Percentiles rank a stretch among this genome's conserved stretches.
Conservation (phyloP, 2,329 filamentous ascomycete species). For the Fusarium nurragi region DNA sequence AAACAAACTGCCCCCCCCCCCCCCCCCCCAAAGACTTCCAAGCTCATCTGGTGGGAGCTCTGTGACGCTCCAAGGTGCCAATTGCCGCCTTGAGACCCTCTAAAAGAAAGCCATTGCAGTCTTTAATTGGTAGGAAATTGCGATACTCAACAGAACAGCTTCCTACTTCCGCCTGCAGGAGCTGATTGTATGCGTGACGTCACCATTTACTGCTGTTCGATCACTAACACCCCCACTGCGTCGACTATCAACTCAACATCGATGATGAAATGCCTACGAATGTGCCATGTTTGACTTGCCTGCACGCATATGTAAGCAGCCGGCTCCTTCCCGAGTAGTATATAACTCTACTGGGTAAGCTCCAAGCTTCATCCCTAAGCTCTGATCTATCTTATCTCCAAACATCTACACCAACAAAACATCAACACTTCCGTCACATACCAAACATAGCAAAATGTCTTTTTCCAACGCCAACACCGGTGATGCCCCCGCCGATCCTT, state of each 20-base stretch:
- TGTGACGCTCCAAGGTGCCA: neutral
- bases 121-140: conserved; percentile 16
- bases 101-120: neutral
- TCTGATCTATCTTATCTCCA: conserved; percentile 21
- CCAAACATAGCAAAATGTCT: conserved; percentile 48
- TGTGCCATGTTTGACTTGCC: conserved; percentile 32
- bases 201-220: conserved; percentile 29
- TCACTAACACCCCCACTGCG: conserved; percentile 21
- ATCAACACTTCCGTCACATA: neutral
- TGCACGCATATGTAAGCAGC: conserved; percentile 24
- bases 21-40: too few species aligned
- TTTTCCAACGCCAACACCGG: conserved; percentile 67
- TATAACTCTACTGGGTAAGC: conserved; percentile 27
- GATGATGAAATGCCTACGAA: conserved; percentile 45
- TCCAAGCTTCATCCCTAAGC: conserved; percentile 1
- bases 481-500: conserved; percentile 75
- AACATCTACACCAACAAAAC: conserved; percentile 19
- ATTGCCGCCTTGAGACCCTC: neutral
- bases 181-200: conserved; percentile 25
- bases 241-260: conserved; percentile 27
- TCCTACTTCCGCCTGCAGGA: neutral
- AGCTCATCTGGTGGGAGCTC: neutral
- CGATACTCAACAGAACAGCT: conserved; percentile 14
- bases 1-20: neutral
- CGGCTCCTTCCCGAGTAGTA: conserved; percentile 13